Evolutionary conservation across 805 yeast genomes (phyloP), one percentile per base, ranked within the genome.

Genomic region (Hanseniaspora vineae): DNA sequence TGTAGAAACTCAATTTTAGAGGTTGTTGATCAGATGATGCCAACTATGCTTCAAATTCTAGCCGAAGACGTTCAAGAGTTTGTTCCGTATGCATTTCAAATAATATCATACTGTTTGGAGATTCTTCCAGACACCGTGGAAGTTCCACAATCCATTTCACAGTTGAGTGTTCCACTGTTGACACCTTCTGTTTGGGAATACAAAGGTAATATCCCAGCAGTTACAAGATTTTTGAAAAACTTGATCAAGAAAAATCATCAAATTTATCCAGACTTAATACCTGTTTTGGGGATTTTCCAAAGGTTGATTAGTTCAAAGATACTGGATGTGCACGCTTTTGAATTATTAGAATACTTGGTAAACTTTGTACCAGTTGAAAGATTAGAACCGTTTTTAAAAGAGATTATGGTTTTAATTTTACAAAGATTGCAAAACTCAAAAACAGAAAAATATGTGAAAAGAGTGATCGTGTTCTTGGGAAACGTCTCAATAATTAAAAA

Each of bases 261-360:
- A 2, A 55, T 64, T 2, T 71, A 66, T 44, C 55, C 58, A n/a
- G 74, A 71, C 44, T 61, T 87, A 40, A 76, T 84, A 35, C 95
- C 97, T 2, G 75, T 92, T 31, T 69, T 92, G 39, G 99, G 99
- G 39, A 95, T 92, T n/a, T 94, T 86, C 71, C 98, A 94, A 67
- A 87, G 89, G 62, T 70, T 92, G 54, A 78, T 92, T 46, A 79
- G 96, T 1, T 86, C 97, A 0, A 84, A 82, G 54, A 73, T 78
- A 14, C 82, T 87, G 56, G 97, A 92, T 57, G 66, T 66, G 37
- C 74, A 78, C 56, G 97, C 97, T 1, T 83, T 92, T 63, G 97
- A 92, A 49, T 67, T 92, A 42, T 66, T 92, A 42, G 89, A 84
- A 59, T 67, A 73, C 2, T 80, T 92, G 44, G 62, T 90, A 42